phyloP scores from a whole-genome alignment of 805 yeast genomes.

The Clavispora phyllophila region DNA sequence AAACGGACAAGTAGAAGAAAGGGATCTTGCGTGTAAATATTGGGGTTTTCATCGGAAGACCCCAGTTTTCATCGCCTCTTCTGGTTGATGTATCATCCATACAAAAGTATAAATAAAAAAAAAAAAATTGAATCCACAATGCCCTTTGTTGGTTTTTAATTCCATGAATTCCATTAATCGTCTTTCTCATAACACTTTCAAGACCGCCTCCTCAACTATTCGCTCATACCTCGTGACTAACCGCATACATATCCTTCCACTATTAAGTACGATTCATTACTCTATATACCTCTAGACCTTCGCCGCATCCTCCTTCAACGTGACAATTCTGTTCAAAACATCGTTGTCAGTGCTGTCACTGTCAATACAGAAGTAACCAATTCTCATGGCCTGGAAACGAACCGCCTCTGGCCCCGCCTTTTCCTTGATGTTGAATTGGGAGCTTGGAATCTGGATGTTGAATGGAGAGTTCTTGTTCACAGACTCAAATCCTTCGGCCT shows the following conservation, averaged over 20 bases:
- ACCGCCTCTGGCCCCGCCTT: slow-evolving; percentile 31
- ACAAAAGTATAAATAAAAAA: too few relatives aligned
- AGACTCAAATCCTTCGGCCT: slow-evolving; percentile 62
- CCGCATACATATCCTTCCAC: not conserved
- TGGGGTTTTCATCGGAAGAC: too few relatives aligned
- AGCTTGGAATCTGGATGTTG: slow-evolving; percentile 53
- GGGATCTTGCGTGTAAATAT: too few relatives aligned
- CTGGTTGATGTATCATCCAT: too few relatives aligned
- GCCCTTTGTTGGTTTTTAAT: too few relatives aligned
- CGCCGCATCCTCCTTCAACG: slow-evolving; percentile 77
- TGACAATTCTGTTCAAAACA: slow-evolving; percentile 85
- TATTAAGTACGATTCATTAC: not conserved
- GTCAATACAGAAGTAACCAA: slow-evolving; percentile 92
- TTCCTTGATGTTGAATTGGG: slow-evolving; percentile 71
- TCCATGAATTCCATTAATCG: too few relatives aligned
- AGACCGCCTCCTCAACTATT: too few relatives aligned
- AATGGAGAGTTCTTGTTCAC: slow-evolving; percentile 71
- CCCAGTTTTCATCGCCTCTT: too few relatives aligned
- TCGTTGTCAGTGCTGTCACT: slow-evolving; percentile 60
- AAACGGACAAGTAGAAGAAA: too few relatives aligned
- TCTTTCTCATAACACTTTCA: too few relatives aligned
- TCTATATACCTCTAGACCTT: slow-evolving; percentile 20
- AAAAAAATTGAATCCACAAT: too few relatives aligned
- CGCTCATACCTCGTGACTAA: too few relatives aligned
- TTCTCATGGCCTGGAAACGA: slow-evolving; percentile 96